phyloP scores from a whole-genome alignment of 768 basidiomycete genomes.

The Tulasnella sp. region DNA sequence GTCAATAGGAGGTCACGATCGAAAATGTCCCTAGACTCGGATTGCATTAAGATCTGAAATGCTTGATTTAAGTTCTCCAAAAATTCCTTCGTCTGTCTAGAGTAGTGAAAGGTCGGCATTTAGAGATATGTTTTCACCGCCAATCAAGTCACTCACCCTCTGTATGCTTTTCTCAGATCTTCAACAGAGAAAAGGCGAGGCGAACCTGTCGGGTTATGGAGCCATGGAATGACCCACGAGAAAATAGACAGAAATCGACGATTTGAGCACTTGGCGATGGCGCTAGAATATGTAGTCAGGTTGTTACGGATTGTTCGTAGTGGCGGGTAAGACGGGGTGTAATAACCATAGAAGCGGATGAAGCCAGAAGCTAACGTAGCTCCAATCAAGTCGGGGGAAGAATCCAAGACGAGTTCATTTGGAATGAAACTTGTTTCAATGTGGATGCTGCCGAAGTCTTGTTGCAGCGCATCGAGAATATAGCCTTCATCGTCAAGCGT shows the following conservation, averaged over 20 bases:
- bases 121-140: too few species aligned
- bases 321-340: not conserved
- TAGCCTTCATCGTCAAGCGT: not conserved
- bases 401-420: not conserved
- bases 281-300: not conserved
- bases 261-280: not conserved
- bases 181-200: not conserved
- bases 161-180: not conserved
- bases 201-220: not conserved
- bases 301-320: not conserved
- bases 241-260: not conserved
- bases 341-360: not conserved
- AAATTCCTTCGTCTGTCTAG: not conserved
- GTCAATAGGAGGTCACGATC: too few species aligned
- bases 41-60: too few species aligned
- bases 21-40: too few species aligned
- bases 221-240: not conserved
- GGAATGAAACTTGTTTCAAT: not conserved
- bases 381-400: not conserved
- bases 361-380: not conserved
- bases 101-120: not conserved
- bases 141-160: too few species aligned
- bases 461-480: not conserved
- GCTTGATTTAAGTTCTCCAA: not conserved
- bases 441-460: too few species aligned